Evolutionary conservation across 1,284 basidiomycete species (phyloP).

Genomic region (Boletellus sp.): DNA sequence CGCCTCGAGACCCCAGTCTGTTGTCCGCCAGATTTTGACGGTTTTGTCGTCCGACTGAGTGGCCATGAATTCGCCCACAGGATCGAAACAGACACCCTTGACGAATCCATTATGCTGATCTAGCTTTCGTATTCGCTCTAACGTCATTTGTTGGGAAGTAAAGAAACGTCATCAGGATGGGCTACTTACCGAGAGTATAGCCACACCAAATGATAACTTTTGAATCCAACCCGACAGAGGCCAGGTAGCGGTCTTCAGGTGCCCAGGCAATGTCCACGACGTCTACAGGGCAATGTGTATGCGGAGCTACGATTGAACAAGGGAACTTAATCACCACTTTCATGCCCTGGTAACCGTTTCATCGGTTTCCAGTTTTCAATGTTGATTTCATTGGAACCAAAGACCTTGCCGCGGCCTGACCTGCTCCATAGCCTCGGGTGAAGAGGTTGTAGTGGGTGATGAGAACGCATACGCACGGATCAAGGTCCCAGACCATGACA

Average conservation of each 20-base stretch:
- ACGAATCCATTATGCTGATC: constrained; percentile 94
- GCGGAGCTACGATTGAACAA: background rate
- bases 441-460: background rate
- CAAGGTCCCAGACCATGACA: constrained; percentile 96
- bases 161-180: background rate
- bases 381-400: constrained; percentile 90
- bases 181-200: constrained; percentile 68
- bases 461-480: constrained; percentile 66
- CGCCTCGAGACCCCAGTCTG: constrained; percentile 85
- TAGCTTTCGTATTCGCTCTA: constrained; percentile 80
- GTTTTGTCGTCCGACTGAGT: constrained; percentile 97
- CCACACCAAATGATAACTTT: constrained; percentile 93
- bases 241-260: constrained; percentile 85
- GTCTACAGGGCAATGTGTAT: constrained; percentile 50
- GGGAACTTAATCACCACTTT: constrained; percentile 61
- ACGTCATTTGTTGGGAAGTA: background rate
- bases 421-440: constrained; percentile 37
- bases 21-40: constrained; percentile 95
- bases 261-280: constrained; percentile 97
- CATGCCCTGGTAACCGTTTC: constrained; percentile 88
- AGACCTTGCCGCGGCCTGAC: constrained; percentile 78
- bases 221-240: constrained; percentile 92
- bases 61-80: constrained; percentile 92
- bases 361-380: constrained; percentile 97
- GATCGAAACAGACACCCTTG: constrained; percentile 98